Percentiles rank a stretch among this genome's conserved stretches.
phyloP scores from a whole-genome alignment of 202 grass and related monocot species.

The Elaeis oleifera region DNA sequence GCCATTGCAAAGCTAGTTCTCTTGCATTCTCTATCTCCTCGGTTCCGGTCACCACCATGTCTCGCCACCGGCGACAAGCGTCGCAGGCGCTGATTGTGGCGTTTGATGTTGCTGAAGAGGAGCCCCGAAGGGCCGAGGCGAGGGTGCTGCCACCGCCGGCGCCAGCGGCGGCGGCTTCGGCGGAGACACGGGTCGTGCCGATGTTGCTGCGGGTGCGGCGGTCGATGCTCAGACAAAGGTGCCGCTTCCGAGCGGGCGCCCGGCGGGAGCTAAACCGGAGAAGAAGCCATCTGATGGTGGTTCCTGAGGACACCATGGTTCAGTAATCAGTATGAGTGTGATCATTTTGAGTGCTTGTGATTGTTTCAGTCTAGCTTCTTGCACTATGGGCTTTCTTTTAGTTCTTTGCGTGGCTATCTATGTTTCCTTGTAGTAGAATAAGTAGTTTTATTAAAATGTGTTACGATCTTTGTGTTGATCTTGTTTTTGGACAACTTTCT shows the following conservation, averaged over 20 bases:
- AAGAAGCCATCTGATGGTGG: not conserved
- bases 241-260: not conserved
- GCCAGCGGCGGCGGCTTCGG: not conserved
- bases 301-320: too few species aligned
- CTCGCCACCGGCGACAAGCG: slow-evolving; percentile 45
- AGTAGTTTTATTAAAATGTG: too few species aligned
- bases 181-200: too few species aligned
- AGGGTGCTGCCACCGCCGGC: not conserved
- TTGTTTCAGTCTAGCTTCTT: too few species aligned
- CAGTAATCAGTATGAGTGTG: too few species aligned
- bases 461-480: too few species aligned
- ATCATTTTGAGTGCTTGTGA: too few species aligned
- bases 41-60: slow-evolving; percentile 16
- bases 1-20: not conserved
- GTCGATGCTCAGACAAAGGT: not conserved
- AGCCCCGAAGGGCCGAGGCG: slow-evolving; percentile 8
- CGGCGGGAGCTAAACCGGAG: not conserved
- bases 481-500: too few species aligned
- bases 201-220: too few species aligned
- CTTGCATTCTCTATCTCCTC: not conserved
- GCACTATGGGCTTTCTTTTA: too few species aligned
- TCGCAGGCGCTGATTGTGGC: slow-evolving; percentile 39
- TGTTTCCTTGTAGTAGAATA: too few species aligned
- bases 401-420: too few species aligned
- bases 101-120: slow-evolving; percentile 18